These are phyloP conservation scores for Coemansia aciculifera DNA, from an alignment of 192 early-diverging fungal species.

Conservation along the genomic window DNA sequence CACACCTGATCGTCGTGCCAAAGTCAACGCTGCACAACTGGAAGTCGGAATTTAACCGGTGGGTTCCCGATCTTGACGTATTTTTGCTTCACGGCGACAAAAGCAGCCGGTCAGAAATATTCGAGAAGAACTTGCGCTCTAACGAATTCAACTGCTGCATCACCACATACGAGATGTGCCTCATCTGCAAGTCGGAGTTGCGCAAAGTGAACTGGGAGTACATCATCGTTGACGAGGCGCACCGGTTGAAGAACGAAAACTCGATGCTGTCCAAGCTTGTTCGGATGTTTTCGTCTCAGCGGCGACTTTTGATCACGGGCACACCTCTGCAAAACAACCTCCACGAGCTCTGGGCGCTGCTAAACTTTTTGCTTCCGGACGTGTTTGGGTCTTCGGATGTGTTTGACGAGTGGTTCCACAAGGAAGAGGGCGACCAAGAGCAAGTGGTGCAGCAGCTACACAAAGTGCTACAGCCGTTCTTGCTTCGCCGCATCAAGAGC, in stretches of 20 bases:
- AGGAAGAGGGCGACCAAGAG: conserved; percentile 56
- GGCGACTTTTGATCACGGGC: conserved; percentile 90
- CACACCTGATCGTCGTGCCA: conserved; percentile 94
- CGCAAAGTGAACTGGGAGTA: conserved; percentile 78
- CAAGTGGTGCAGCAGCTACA: conserved; percentile 73
- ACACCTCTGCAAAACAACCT: conserved; percentile 98
- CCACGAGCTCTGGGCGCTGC: conserved; percentile 97
- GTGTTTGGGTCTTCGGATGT: conserved; percentile 92
- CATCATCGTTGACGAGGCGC: conserved; percentile 80
- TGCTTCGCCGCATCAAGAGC: conserved; percentile 86
- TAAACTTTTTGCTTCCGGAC: conserved; percentile 97
- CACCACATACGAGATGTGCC: conserved; percentile 96
- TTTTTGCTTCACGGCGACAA: conserved; percentile 93
- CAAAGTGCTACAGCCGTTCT: conserved; percentile 64
- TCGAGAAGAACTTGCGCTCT: conserved; percentile 58
- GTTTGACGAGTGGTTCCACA: conserved; percentile 92
- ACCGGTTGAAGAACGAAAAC: conserved; percentile 90
- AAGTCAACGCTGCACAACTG: conserved; percentile 98
- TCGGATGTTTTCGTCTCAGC: conserved; percentile 80
- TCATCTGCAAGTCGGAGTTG: conserved; percentile 83
- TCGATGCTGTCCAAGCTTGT: conserved; percentile 95
- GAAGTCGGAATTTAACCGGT: conserved; percentile 86
- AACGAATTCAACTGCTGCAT: conserved; percentile 88
- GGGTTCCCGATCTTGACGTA: conserved; percentile 85
- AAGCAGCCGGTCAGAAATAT: conserved; percentile 67